Conservation (phyloP, 176 grass and related monocot species). For the Urochloa ruziziensis region DNA sequence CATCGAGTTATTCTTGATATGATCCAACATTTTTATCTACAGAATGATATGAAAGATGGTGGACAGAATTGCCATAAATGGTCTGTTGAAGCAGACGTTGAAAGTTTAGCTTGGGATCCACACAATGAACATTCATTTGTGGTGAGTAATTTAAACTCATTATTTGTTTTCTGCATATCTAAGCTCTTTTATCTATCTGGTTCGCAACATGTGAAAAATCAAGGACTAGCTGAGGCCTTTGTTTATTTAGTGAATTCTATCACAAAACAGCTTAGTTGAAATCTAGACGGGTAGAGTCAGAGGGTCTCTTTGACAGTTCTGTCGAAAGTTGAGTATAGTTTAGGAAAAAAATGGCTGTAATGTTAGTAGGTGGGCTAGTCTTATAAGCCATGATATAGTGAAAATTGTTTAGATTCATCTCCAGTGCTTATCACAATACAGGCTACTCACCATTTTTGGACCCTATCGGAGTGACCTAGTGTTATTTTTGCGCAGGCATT, state of each 20-base stretch:
- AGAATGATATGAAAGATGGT: slow-evolving; percentile 84
- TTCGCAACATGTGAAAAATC: slow-evolving; percentile 1
- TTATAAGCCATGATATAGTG: neutral
- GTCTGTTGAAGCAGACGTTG: slow-evolving; percentile 75
- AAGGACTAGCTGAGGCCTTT: neutral
- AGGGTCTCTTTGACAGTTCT: neutral
- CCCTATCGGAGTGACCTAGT: neutral
- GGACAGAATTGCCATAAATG: slow-evolving; percentile 61
- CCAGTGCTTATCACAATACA: neutral
- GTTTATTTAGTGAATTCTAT: neutral
- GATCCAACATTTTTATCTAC: slow-evolving; percentile 30
- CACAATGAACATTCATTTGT: slow-evolving; percentile 73
- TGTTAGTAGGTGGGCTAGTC: neutral
- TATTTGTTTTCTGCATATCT: slow-evolving; percentile 1
- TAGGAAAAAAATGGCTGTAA: neutral
- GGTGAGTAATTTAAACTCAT: slow-evolving; percentile 44
- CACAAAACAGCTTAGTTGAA: neutral
- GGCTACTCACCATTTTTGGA: neutral
- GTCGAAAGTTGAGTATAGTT: neutral
- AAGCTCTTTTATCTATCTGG: neutral
- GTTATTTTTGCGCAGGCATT: neutral
- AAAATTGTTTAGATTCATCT: neutral
- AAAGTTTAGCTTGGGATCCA: slow-evolving; percentile 93
- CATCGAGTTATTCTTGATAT: neutral
- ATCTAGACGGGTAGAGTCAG: neutral